Evolutionary conservation across 257 asterid genomes (phyloP).

Genomic region (Gardenia jasminoides): DNA sequence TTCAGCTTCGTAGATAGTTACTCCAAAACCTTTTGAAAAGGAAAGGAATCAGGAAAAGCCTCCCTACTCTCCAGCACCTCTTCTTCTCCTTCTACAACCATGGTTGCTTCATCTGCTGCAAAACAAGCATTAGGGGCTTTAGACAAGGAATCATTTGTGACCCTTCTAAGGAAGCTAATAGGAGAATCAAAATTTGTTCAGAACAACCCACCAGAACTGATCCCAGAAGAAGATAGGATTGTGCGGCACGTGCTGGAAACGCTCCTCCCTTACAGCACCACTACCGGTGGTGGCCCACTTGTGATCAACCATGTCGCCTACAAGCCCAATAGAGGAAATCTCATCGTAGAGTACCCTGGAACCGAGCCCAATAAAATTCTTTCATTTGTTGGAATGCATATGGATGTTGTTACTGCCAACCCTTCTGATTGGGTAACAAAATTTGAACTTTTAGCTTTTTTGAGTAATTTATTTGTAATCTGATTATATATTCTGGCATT

Average conservation of each 20-base stretch:
- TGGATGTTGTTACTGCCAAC: slow-evolving; percentile 97
- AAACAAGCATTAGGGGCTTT: slow-evolving; percentile 61
- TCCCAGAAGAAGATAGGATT: slow-evolving; percentile 94
- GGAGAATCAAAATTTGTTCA: slow-evolving; percentile 86
- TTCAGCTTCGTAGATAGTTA: no score
- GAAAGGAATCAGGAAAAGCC: not conserved
- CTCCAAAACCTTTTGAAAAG: not conserved
- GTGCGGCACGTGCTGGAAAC: slow-evolving; percentile 71
- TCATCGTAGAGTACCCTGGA: slow-evolving; percentile 96
- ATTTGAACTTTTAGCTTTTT: not conserved
- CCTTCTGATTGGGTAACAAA: slow-evolving; percentile 77
- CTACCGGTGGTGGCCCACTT: slow-evolving; percentile 84
- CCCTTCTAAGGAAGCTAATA: slow-evolving; percentile 70
- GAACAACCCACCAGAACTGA: slow-evolving; percentile 93
- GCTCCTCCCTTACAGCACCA: slow-evolving; percentile 77
- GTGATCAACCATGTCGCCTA: slow-evolving; percentile 69
- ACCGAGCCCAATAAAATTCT: slow-evolving; percentile 67
- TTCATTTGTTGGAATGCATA: slow-evolving; percentile 97
- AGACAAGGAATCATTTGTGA: slow-evolving; percentile 61
- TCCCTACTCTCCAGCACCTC: not conserved
- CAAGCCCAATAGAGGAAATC: slow-evolving; percentile 92
- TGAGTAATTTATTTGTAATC: not conserved
- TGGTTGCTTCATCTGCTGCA: slow-evolving; percentile 47
- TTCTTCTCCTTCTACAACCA: slow-evolving; percentile 5
- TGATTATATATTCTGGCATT: not conserved